These are phyloP conservation scores for Eucalyptus guilfoylei DNA, from an alignment of 345 rosid species.

Conservation along the genomic window DNA sequence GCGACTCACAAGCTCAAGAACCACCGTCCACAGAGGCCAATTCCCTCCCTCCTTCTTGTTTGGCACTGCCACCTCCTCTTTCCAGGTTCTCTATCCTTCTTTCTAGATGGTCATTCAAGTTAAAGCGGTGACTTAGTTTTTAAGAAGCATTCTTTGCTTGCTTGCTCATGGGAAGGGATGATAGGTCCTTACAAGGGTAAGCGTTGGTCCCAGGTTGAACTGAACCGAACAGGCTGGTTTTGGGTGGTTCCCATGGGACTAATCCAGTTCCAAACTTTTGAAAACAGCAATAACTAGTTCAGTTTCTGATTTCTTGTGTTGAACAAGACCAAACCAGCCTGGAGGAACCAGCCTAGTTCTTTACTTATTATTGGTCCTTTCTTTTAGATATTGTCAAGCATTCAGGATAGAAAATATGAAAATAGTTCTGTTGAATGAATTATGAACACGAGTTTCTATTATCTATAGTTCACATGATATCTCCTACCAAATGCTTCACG, in stretches of 20 bases:
- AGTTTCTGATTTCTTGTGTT: not conserved
- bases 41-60: slow-evolving; percentile 1
- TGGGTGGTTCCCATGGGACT: not conserved
- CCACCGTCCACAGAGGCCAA: not conserved
- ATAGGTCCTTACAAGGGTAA: not conserved
- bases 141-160: not conserved
- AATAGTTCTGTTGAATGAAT: not conserved
- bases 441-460: not conserved
- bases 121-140: not conserved
- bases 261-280: not conserved
- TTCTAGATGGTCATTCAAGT: not conserved
- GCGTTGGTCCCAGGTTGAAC: not conserved
- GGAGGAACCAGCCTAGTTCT: not conserved
- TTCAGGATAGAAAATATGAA: not conserved
- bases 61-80: not conserved
- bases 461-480: not conserved
- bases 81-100: not conserved
- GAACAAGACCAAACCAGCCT: not conserved
- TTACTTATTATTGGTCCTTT: not conserved
- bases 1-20: not conserved
- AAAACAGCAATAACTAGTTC: not conserved
- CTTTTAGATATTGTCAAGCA: not conserved
- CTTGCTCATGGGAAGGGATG: not conserved
- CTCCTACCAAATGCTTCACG: not conserved
- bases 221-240: not conserved